Evolutionary conservation across 2,329 filamentous ascomycete genomes (phyloP).

Genomic region (Thielaviopsis populi): DNA sequence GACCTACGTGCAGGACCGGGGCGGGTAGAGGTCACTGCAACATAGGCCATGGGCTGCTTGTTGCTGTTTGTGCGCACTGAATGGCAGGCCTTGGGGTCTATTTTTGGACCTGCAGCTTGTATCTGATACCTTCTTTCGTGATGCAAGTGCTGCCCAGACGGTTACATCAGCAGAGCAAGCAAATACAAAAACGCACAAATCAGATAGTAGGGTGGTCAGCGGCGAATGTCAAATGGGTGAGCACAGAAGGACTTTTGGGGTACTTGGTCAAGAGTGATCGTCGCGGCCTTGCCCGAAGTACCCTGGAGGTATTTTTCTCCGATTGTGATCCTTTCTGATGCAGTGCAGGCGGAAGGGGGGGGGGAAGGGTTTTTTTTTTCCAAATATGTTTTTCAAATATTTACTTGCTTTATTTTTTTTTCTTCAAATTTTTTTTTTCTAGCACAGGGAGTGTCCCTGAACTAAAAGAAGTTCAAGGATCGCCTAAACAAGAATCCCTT

Average conservation of each 20-base stretch:
- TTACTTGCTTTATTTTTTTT: neutral
- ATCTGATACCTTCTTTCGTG: neutral
- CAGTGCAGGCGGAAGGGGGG: neutral
- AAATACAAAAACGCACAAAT: neutral
- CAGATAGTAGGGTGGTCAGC: no score
- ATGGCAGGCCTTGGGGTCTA: neutral
- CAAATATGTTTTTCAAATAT: no score
- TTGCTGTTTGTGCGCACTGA: neutral
- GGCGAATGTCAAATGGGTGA: neutral
- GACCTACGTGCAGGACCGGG: neutral
- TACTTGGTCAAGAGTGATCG: neutral
- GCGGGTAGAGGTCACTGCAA: neutral
- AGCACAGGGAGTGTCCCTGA: neutral
- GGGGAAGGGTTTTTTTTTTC: neutral
- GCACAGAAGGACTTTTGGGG: neutral
- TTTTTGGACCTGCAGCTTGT: neutral
- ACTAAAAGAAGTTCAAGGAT: neutral
- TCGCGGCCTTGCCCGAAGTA: constrained; percentile 2
- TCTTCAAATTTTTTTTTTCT: neutral
- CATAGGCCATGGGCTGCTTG: neutral
- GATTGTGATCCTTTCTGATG: neutral
- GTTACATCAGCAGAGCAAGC: no score
- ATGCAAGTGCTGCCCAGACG: no score
- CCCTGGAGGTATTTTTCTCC: neutral
- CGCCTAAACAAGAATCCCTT: neutral